Conservation (phyloP, 2,329 filamentous ascomycete genomes). For the Arthrobotrys entomopaga region DNA sequence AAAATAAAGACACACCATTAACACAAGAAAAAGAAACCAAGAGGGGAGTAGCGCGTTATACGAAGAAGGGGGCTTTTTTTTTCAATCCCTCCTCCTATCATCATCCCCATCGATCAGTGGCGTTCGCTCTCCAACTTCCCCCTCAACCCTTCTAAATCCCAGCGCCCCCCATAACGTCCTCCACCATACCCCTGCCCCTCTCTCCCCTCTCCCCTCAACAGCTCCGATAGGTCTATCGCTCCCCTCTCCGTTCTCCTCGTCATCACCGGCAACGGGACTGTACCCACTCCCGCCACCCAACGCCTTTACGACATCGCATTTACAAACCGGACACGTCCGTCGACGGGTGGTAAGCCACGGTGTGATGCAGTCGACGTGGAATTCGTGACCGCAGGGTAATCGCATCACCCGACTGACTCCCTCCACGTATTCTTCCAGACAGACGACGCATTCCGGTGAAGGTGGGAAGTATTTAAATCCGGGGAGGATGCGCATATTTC, state of each 20-base stretch:
- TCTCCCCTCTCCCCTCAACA: slow-evolving; percentile 22
- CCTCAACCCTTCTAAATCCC: slow-evolving; percentile 11
- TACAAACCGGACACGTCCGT: slow-evolving; percentile 98
- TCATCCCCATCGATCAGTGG: slow-evolving; percentile 44
- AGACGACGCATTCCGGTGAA: slow-evolving; percentile 88
- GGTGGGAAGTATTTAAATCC: slow-evolving; percentile 65
- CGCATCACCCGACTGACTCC: slow-evolving; percentile 97
- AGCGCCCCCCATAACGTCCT: slow-evolving; percentile 23
- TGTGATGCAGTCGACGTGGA: slow-evolving; percentile 97
- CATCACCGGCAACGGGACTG: slow-evolving; percentile 25
- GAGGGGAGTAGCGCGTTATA: not conserved
- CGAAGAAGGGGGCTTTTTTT: not conserved
- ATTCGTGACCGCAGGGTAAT: slow-evolving; percentile 95
- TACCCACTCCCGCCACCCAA: slow-evolving; percentile 39
- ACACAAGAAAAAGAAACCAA: not conserved
- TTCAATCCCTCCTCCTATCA: slow-evolving; percentile 31
- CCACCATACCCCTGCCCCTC: slow-evolving; percentile 34
- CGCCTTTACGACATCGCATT: slow-evolving; percentile 84
- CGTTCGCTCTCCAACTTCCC: slow-evolving; percentile 42
- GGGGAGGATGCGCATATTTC: slow-evolving; percentile 62
- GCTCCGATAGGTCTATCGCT: slow-evolving; percentile 22
- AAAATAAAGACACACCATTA: not conserved
- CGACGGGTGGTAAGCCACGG: slow-evolving; percentile 96
- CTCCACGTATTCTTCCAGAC: slow-evolving; percentile 94
- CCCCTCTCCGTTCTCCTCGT: slow-evolving; percentile 14